A percentile compares a stretch with the other conserved stretches of the same genome.
Conservation (phyloP, 208 protist genomes). For the Leishmania tarentolae region DNA sequence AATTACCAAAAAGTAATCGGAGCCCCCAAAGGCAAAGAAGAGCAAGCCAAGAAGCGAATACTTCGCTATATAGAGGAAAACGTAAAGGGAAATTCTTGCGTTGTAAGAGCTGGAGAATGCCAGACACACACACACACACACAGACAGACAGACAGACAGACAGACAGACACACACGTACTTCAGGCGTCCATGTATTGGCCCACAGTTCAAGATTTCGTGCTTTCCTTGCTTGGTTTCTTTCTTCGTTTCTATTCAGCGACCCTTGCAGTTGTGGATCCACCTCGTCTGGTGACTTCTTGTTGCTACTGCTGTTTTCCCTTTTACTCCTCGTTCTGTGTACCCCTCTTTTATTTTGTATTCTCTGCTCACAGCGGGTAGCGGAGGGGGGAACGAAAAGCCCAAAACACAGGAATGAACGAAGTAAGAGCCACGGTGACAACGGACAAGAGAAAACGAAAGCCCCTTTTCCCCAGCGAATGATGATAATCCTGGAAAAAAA, state of each 20-base stretch:
- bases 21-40: neutral
- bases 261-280: neutral
- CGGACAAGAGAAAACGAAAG: neutral
- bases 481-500: neutral
- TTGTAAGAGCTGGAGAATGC: neutral
- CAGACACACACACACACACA: neutral
- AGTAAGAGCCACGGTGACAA: neutral
- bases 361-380: neutral
- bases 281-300: neutral
- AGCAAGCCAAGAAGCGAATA: neutral
- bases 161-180: neutral
- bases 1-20: neutral
- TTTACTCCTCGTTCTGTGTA: neutral
- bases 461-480: neutral
- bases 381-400: neutral
- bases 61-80: neutral
- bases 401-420: neutral
- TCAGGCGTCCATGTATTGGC: neutral
- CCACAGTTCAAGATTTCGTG: neutral
- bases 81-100: neutral
- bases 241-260: neutral
- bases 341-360: neutral
- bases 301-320: neutral
- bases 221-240: neutral
- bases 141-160: too few relatives aligned